Conservation (phyloP, 257 asterid species). For the Fraxinus excelsior region DNA sequence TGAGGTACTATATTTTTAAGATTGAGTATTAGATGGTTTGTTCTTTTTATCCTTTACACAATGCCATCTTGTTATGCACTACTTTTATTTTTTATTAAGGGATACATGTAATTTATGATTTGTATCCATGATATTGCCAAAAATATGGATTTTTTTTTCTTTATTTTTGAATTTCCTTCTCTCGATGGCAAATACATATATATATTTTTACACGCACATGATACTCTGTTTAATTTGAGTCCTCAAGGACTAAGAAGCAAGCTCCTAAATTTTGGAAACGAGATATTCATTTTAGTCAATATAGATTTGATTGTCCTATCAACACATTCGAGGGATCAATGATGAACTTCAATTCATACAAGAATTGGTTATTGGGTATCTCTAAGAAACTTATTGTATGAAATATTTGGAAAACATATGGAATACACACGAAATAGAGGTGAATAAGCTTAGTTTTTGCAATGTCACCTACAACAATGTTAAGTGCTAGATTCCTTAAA, state of each 20-base stretch:
- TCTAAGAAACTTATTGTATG: too few species aligned
- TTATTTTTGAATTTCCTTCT: background rate
- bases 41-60: slow-evolving; percentile 31
- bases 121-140: slow-evolving; percentile 6
- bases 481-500: too few species aligned
- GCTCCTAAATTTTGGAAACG: background rate
- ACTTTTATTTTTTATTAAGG: slow-evolving; percentile 17
- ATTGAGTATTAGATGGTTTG: slow-evolving; percentile 34
- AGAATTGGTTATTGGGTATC: background rate
- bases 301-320: background rate
- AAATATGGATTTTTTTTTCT: background rate
- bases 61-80: slow-evolving; percentile 32
- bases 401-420: background rate
- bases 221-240: background rate
- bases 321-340: background rate
- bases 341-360: background rate
- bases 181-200: background rate
- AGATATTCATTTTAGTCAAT: background rate
- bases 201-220: slow-evolving; percentile 16
- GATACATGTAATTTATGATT: slow-evolving; percentile 28
- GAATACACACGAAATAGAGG: background rate
- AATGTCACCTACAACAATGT: too few species aligned
- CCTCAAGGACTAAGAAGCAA: background rate
- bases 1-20: slow-evolving; percentile 47
- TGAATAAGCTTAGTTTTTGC: too few species aligned